phyloP scores from a whole-genome alignment of 345 rosid genomes.

The Eucalyptus regnans region DNA sequence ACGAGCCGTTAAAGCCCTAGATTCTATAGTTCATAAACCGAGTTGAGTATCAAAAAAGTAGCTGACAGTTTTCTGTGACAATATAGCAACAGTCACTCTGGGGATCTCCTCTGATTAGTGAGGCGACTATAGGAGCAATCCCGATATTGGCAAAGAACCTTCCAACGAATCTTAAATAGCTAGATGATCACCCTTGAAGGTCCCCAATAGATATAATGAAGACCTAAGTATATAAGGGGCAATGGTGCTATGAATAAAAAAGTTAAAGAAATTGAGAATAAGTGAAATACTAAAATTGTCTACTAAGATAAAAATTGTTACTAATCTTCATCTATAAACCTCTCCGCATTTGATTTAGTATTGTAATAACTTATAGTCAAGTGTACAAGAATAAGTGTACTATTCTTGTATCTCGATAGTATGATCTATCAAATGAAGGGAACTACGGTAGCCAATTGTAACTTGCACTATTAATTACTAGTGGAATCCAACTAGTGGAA shows the following conservation, averaged over 20 bases:
- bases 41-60: not conserved
- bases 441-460: not conserved
- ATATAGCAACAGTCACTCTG: accelerated
- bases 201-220: not conserved
- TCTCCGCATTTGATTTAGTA: not conserved
- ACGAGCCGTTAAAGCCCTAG: not conserved
- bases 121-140: too few relatives aligned
- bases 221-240: not conserved
- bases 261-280: not conserved
- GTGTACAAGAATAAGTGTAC: not conserved
- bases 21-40: too few relatives aligned
- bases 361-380: too few relatives aligned
- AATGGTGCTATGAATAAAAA: too few relatives aligned
- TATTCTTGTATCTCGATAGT: too few relatives aligned
- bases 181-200: not conserved
- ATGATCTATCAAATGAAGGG: not conserved
- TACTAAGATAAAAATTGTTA: not conserved
- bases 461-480: not conserved
- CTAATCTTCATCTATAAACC: not conserved
- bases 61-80: accelerated
- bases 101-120: too few relatives aligned
- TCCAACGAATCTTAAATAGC: too few relatives aligned
- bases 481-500: too few relatives aligned
- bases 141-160: not conserved
- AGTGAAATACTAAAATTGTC: not conserved